Evolutionary conservation across 805 yeast species (phyloP).

Genomic region (Saccharomycodes ludwigii): DNA sequence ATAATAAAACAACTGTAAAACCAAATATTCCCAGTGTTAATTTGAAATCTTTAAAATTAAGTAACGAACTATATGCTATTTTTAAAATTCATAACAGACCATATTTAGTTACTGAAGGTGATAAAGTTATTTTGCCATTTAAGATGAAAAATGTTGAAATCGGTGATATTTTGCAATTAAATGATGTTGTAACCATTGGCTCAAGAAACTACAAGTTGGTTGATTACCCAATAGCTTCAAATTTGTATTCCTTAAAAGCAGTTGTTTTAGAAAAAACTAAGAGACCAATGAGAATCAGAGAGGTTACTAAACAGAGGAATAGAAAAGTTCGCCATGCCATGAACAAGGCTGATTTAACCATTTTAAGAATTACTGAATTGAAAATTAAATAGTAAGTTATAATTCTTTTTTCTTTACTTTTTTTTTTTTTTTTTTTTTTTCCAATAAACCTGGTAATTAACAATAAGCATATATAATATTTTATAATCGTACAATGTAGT

Average conservation of each 20-base stretch:
- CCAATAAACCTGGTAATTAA: no score
- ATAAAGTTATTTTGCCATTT: conserved; percentile 67
- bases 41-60: conserved; percentile 51
- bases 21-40: conserved; percentile 27
- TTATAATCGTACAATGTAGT: no score
- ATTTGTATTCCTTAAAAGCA: conserved; percentile 52
- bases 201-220: conserved; percentile 67
- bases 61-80: conserved; percentile 67
- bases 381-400: conserved; percentile 29
- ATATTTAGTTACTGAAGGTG: conserved; percentile 86
- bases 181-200: conserved; percentile 72
- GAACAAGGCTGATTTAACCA: conserved; percentile 63
- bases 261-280: conserved; percentile 79
- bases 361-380: conserved; percentile 64
- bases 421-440: no score
- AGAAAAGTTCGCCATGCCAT: conserved; percentile 58
- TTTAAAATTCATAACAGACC: conserved; percentile 74
- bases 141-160: conserved; percentile 62
- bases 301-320: conserved; percentile 68
- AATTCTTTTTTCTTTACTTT: no score
- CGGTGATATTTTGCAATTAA: conserved; percentile 70
- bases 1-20: no score
- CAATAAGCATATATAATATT: no score
- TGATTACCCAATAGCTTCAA: conserved; percentile 40
- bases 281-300: conserved; percentile 60